Conservation (phyloP, 768 basidiomycete genomes). For the Candolleomyces efflorescens region DNA sequence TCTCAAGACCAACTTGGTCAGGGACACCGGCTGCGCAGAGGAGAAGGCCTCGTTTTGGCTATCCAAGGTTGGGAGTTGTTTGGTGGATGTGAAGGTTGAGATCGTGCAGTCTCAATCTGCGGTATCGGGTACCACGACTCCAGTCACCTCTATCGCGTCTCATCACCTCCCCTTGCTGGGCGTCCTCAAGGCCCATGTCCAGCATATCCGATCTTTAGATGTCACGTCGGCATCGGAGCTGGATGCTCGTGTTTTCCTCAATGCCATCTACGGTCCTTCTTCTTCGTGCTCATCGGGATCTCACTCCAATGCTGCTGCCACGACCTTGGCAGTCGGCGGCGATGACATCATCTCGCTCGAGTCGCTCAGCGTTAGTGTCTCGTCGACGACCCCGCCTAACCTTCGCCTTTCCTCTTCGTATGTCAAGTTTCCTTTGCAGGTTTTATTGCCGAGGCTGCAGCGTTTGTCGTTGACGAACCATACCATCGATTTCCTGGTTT, state of each 20-base stretch:
- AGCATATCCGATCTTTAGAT: conserved; percentile 14
- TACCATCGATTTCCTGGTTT: conserved; percentile 2
- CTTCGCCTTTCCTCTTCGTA: not conserved
- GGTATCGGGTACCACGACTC: no score
- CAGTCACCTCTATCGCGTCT: not conserved
- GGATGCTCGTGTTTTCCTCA: conserved; percentile 16
- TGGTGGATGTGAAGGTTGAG: conserved; percentile 18
- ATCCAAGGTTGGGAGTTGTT: conserved; percentile 21
- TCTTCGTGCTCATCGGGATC: not conserved
- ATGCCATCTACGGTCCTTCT: conserved; percentile 12
- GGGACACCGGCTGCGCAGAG: conserved; percentile 9
- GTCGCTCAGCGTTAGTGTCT: not conserved
- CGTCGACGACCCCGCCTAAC: conserved; percentile 6
- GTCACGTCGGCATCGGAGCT: conserved; percentile 16
- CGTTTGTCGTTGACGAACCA: not conserved
- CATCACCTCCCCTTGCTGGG: not conserved
- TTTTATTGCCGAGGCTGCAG: not conserved
- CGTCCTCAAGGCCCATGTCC: conserved; percentile 5
- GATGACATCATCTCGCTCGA: conserved; percentile 2
- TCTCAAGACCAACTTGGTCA: conserved; percentile 11
- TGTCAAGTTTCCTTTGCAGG: not conserved
- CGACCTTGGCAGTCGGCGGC: no score
- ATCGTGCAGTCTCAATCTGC: not conserved
- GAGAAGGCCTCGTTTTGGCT: conserved; percentile 30
- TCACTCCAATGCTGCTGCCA: no score